These are phyloP conservation scores for Coniochaeta sp. DNA, from an alignment of 2,329 filamentous ascomycete genomes.

Conservation along the genomic window DNA sequence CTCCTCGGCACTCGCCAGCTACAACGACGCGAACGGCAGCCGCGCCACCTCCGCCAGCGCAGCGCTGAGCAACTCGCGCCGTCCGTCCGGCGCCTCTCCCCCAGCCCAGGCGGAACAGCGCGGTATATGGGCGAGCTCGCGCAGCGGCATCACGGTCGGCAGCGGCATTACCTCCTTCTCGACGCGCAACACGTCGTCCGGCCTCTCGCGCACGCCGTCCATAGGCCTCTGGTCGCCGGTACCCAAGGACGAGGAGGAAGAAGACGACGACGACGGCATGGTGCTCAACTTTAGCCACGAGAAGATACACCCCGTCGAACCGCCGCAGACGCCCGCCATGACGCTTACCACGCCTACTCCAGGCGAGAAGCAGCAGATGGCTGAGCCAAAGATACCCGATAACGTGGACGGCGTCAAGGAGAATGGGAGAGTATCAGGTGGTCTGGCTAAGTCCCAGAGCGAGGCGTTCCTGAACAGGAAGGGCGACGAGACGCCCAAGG, in stretches of 20 bases:
- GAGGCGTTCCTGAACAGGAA: slow-evolving; percentile 4
- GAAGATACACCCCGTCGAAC: slow-evolving; percentile 5
- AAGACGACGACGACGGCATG: slow-evolving; percentile 40
- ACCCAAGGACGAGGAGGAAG: slow-evolving; percentile 16
- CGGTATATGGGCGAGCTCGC: slow-evolving; percentile 16
- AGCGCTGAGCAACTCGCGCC: slow-evolving; percentile 26
- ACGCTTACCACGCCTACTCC: background rate
- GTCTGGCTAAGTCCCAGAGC: background rate
- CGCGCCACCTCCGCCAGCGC: slow-evolving; percentile 40
- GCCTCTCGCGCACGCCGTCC: slow-evolving; percentile 31
- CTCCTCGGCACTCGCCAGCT: slow-evolving; percentile 12
- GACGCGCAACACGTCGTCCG: slow-evolving; percentile 10
- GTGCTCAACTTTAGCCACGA: slow-evolving; percentile 44
- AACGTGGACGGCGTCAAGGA: slow-evolving; percentile 5
- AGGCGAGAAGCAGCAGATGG: background rate
- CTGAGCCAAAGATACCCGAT: slow-evolving; percentile 7
- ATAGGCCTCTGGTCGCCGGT: slow-evolving; percentile 41
- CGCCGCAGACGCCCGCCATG: background rate
- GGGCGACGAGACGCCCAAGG: slow-evolving; percentile 24
- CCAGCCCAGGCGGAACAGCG: slow-evolving; percentile 9
- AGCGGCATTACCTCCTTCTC: slow-evolving; percentile 29
- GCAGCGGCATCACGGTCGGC: slow-evolving; percentile 30
- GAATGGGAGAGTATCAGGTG: background rate
- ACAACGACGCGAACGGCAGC: slow-evolving; percentile 22
- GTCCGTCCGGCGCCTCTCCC: slow-evolving; percentile 16